Evolutionary conservation across 2,329 filamentous ascomycete species (phyloP).

Genomic region (Sclerotiophoma versabilis): DNA sequence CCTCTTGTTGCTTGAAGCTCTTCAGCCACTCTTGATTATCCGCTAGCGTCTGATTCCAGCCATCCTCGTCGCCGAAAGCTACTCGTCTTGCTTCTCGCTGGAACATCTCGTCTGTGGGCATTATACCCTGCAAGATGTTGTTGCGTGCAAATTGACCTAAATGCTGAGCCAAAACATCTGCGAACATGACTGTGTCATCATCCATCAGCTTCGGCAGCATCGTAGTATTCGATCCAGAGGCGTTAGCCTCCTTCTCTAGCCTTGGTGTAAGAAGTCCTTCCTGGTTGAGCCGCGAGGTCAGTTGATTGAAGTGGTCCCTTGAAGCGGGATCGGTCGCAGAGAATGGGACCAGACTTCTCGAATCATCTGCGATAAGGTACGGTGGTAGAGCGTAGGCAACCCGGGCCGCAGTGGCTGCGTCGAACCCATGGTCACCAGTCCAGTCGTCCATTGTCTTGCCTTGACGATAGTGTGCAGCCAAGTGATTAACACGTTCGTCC

Average conservation of each 20-base stretch:
- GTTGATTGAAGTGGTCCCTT: slow-evolving; percentile 29
- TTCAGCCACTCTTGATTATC: slow-evolving; percentile 50
- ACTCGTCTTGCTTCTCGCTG: slow-evolving; percentile 54
- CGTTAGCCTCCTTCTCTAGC: background rate
- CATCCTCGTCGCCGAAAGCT: slow-evolving; percentile 54
- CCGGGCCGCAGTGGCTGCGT: slow-evolving; percentile 49
- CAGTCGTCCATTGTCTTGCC: slow-evolving; percentile 37
- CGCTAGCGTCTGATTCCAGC: slow-evolving; percentile 52
- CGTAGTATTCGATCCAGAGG: background rate
- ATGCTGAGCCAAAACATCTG: slow-evolving; percentile 52
- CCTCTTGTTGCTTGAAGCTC: slow-evolving; percentile 22
- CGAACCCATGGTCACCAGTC: slow-evolving; percentile 37
- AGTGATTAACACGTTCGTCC: slow-evolving; percentile 34
- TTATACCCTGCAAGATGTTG: slow-evolving; percentile 43
- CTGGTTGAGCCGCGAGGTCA: slow-evolving; percentile 21
- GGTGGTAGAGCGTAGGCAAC: slow-evolving; percentile 56
- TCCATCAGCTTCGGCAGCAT: slow-evolving; percentile 32
- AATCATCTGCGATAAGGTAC: slow-evolving; percentile 54
- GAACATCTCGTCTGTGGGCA: slow-evolving; percentile 58
- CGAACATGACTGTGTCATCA: slow-evolving; percentile 42
- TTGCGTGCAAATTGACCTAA: slow-evolving; percentile 53
- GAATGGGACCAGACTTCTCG: slow-evolving; percentile 50
- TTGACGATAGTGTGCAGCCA: slow-evolving; percentile 35
- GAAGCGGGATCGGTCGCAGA: slow-evolving; percentile 46
- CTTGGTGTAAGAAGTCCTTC: background rate